A percentile compares a stretch with the other conserved stretches of the same genome.
Conservation (phyloP, 257 asterid species). For the Sherardia arvensis region DNA sequence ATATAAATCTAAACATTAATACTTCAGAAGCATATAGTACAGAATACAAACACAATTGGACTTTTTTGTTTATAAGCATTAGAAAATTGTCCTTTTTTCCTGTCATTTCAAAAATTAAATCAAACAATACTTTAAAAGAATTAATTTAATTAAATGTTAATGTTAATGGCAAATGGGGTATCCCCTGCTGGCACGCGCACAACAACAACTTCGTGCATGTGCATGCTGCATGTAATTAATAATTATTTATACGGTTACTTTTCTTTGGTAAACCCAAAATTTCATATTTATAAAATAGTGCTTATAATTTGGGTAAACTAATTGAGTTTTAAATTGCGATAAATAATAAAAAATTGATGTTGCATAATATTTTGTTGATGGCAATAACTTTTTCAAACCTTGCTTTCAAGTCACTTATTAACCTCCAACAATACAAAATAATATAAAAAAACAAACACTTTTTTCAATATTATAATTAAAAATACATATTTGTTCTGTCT, state of each 20-base stretch:
- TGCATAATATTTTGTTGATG: too few species aligned
- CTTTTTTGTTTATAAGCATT: slow-evolving; percentile 10
- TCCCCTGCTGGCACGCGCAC: slow-evolving; percentile 30
- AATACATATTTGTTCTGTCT: too few species aligned
- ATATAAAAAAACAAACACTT: too few species aligned
- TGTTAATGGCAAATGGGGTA: neutral
- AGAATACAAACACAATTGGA: slow-evolving; percentile 4
- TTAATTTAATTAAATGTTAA: neutral
- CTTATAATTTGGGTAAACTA: too few species aligned
- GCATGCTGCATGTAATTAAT: slow-evolving; percentile 19
- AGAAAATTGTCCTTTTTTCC: slow-evolving; percentile 20
- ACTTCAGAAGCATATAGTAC: neutral
- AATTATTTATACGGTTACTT: neutral
- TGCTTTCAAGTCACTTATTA: too few species aligned
- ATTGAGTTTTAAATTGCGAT: too few species aligned
- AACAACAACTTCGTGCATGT: slow-evolving; percentile 12
- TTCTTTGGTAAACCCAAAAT: neutral
- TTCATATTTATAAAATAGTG: neutral
- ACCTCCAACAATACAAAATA: too few species aligned
- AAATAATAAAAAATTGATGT: neutral
- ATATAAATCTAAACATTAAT: neutral
- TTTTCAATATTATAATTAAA: too few species aligned
- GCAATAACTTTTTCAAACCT: too few species aligned
- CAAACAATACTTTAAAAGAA: neutral
- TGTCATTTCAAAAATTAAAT: neutral